These are phyloP conservation scores for Penicillium sp. DNA, from an alignment of 2,329 filamentous ascomycete species.

Conservation along the genomic window DNA sequence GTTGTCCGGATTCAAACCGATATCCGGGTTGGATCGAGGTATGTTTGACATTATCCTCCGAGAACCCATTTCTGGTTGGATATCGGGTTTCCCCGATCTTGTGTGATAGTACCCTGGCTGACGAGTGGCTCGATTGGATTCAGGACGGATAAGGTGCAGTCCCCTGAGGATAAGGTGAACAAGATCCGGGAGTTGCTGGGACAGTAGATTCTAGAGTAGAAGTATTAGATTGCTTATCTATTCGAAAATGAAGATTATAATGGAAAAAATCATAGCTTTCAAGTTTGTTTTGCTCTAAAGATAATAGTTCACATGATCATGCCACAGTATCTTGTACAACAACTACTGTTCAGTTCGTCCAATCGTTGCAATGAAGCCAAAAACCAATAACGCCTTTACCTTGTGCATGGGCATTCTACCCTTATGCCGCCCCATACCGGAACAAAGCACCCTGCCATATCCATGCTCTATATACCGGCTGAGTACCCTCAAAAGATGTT, in stretches of 20 bases:
- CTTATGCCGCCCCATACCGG: background rate
- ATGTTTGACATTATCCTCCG: conserved; percentile 28
- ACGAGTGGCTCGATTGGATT: conserved; percentile 11
- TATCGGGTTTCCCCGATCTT: background rate
- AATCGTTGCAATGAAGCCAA: background rate
- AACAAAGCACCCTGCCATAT: background rate
- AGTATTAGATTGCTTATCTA: background rate
- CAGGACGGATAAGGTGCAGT: conserved; percentile 83
- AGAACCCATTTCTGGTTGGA: background rate
- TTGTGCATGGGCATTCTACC: background rate
- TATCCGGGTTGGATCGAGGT: conserved; percentile 81
- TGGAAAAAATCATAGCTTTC: background rate
- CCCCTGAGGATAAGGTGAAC: conserved; percentile 75
- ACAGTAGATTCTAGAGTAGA: conserved; percentile 7
- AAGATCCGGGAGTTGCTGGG: conserved; percentile 57
- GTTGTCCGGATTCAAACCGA: conserved; percentile 82
- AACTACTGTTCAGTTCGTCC: background rate
- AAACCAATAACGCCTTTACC: background rate
- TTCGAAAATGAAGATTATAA: background rate
- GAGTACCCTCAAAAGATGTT: background rate
- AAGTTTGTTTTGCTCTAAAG: background rate
- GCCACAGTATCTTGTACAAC: background rate
- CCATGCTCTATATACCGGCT: conserved; percentile 10
- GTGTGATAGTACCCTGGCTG: conserved; percentile 10
- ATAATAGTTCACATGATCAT: background rate